Base-by-base conservation (phyloP, 352 stramenopile genomes). In the Pythium sukuiense region DNA sequence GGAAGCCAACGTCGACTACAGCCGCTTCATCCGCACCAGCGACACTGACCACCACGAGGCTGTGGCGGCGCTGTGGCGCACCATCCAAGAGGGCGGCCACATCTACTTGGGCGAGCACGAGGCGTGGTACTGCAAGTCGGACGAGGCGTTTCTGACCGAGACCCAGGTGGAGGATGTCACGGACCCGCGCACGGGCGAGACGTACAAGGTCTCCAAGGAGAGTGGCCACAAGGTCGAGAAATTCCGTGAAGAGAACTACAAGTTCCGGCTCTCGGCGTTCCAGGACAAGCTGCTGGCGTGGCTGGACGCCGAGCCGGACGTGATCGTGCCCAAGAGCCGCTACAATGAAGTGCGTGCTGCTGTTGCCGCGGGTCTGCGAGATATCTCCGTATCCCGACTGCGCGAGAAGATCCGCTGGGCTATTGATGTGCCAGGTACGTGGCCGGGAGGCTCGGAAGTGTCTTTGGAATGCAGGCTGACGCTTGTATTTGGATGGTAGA, bases 91-190 rank as follows among this genome's bases (percentile, higher is more conserved):
- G 6, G 96, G 95, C 63, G 97, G 94, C 18, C 74, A 97, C 63
- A 99, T 99, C 74, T 99, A 99, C 73, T 70, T 99, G 63, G 97
- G 97, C 37, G 81, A 96, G 43, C 98, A 99, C 80, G 90, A 97
- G 68, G 95, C 96, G 18, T 99, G 97, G 97, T 99, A 99, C 81
- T 99, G 94, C 70, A 96, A 99, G 57, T 95, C 94, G 53, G 98
- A 99, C 75, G 98, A 99, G 79, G 95, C 96, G 63, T 99, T 99
- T 72, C 93, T 99, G 55, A 98, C 95, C 8, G 97, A 99, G 33
- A 95, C 98, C 73, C 88, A 99, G 71, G 93, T 99, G 6, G 90
- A 99, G 72, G 87, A 93, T 64, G 75, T 74, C 24, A 70, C 65
- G 35, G 87, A 86, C 32, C 26, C 70, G 6, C 59, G 49, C 45